Evolutionary conservation across 2,329 filamentous ascomycete genomes (phyloP), one percentile per base, ranked within the genome.

Genomic region (Fonsecaea nubica): DNA sequence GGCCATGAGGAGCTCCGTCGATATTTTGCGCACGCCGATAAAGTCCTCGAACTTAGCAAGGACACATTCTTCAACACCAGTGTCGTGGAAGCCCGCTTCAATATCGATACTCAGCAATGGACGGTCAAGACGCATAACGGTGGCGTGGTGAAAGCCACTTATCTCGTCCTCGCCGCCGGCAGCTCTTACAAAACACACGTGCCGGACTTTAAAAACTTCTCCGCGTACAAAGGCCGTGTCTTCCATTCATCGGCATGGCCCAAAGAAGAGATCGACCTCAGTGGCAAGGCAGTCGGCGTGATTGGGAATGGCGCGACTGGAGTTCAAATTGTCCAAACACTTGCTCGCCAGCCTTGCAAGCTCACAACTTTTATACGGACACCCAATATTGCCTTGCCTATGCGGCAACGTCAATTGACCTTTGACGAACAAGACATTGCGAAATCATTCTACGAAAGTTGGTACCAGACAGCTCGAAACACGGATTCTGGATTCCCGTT

Each of bases 241-340:
- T 82, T 87, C 71, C 87, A 89, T 74, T 84, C 85, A 0, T 86
- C 85, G 0, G 85, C 85, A 74, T 89, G 87, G 87, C 86, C 87
- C 1, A 38, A 38, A 38, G 77, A 82, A 2, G 79, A 84, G 7
- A 78, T 89, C 18, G 80, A 84, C 57, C 81, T 88, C 30, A 81
- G 81, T 53, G 82, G 82, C 59, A 90, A 90, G 74, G 81, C 83
- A 18, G 83, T 86, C 59, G 88, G 83, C 21, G 82, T 90, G 62
- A 85, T 90, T 35, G 88, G 89, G 7, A 89, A 87, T 0, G 88
- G 88, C 1, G 85, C 87, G 0, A 86, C 86, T 0, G 88, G 87
- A 0, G 84, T 90, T 1, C 88, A 90, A 71, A 83, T 89, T 54
- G 82, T 84, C 0, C 88, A 91, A 69, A 87, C 86, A 57, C 85